A percentile compares a stretch with the other conserved stretches of the same genome.
Conservation (phyloP, 2,329 filamentous ascomycete species). For the Neopestalotiopsis sp. region DNA sequence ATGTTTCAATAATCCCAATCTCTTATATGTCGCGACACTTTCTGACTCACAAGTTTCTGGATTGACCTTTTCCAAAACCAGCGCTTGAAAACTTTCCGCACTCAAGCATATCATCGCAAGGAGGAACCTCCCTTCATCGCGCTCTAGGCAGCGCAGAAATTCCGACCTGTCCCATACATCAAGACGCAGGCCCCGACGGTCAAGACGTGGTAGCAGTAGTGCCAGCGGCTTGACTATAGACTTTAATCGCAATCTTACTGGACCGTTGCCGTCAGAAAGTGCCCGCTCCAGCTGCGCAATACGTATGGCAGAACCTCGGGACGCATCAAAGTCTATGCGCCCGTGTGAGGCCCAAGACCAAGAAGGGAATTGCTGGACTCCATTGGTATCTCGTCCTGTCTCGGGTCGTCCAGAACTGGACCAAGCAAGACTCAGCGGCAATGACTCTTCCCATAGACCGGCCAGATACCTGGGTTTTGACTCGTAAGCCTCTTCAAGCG, state of each 20-base stretch:
- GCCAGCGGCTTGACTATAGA: background rate
- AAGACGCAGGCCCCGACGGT: background rate
- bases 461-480: background rate
- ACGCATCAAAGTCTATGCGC: background rate
- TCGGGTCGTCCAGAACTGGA: background rate
- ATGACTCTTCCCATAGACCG: background rate
- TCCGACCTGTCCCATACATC: background rate
- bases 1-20: background rate
- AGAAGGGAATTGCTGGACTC: background rate
- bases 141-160: background rate
- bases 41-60: background rate
- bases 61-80: background rate
- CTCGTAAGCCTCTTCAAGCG: background rate
- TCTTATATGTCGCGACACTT: background rate
- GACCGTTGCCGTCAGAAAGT: background rate
- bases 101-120: background rate
- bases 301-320: background rate
- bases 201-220: background rate
- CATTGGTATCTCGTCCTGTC: background rate
- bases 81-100: background rate
- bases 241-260: background rate
- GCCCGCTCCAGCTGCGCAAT: background rate
- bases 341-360: background rate
- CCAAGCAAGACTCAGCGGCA: background rate
- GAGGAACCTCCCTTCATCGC: background rate